Evolutionary conservation across 2,329 filamentous ascomycete species (phyloP), one percentile per base, ranked within the genome.

Genomic region (Fusarium albidum): DNA sequence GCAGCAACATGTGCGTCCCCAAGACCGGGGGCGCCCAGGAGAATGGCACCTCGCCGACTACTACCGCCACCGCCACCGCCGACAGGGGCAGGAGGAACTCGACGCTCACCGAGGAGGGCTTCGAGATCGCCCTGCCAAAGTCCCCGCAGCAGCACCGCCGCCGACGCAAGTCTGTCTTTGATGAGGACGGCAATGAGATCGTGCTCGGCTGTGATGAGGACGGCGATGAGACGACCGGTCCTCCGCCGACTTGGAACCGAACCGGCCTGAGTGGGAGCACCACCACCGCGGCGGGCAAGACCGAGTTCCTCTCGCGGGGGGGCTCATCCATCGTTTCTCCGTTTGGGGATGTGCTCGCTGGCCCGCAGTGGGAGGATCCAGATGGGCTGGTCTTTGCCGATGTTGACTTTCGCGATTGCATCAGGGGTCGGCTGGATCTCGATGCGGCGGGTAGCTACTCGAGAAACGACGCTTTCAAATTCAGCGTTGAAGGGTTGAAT

Each of bases 361-460:
- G 90, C 0, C 93, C 93, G 1, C 77, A 95, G 52, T 96, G 92
- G 92, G 90, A 96, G 53, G 87, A 93, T 55, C 74, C 88, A 49
- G 79, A 84, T 5, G 83, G 85, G 0, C 71, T 96, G 26, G 75
- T 92, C 44, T 83, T 83, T 28, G 80, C 84, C 1, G 90, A 95
- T 59, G 87, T 93, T 4, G 92, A 97, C 68, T 88, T 97, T 66
- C 90, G 96, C 40, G 92, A 96, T 62, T 96, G 93, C 65, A 84
- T 92, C 61, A 81, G 91, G 9, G 93, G 92, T 0, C 79, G 91
- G 45, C 71, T 96, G 60, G 92, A 96, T 71, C 71, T 96, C 39
- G 93, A 96, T 76, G 86, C 91, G 31, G 91, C 86, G 3, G 93
- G 93, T 0, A 92, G 89, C 68, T 96, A 96, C 72, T 93, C 91